Percentiles rank a stretch among this genome's conserved stretches.
These are phyloP conservation scores for Heterobasidion irregulare DNA, from an alignment of 1,284 basidiomycete species.

Conservation along the genomic window DNA sequence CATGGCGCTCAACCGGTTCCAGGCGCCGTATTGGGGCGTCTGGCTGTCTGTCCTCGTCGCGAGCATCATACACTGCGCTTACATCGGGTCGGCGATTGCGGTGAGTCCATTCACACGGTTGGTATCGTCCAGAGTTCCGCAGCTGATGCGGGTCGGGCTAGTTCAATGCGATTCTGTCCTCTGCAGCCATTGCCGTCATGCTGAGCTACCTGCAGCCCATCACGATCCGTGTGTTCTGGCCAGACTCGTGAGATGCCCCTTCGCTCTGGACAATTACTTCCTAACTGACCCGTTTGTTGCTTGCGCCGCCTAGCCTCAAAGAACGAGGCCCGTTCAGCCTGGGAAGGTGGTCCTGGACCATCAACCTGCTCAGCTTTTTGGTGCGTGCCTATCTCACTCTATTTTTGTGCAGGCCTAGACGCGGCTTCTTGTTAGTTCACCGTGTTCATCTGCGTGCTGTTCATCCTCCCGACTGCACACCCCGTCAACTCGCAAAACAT, in stretches of 20 bases:
- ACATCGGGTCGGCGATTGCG: conserved; percentile 47
- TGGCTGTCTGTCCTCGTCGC: conserved; percentile 48
- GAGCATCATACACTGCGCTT: conserved; percentile 48
- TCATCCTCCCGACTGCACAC: conserved; percentile 51
- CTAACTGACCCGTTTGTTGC: not conserved
- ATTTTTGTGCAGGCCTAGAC: not conserved
- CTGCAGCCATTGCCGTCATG: conserved; percentile 52
- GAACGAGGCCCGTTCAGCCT: conserved; percentile 46
- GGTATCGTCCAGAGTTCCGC: not conserved
- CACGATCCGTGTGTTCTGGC: conserved; percentile 52
- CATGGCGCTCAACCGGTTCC: conserved; percentile 42
- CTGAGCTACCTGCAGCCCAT: conserved; percentile 52
- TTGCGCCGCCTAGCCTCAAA: conserved; percentile 25
- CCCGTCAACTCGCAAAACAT: conserved; percentile 53
- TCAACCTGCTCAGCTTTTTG: conserved; percentile 39
- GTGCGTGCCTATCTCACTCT: conserved; percentile 21
- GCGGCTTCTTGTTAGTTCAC: conserved; percentile 32
- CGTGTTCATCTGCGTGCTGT: conserved; percentile 45
- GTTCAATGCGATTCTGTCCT: conserved; percentile 50
- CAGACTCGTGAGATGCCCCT: conserved; percentile 30
- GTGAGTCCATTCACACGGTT: conserved; percentile 24
- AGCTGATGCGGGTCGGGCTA: conserved; percentile 10
- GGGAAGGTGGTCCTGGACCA: conserved; percentile 42
- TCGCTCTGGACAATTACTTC: not conserved
- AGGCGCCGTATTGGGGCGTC: conserved; percentile 49